Base-by-base conservation (phyloP, 1,139 yeast species). In the Zygoascus hellenicus region DNA sequence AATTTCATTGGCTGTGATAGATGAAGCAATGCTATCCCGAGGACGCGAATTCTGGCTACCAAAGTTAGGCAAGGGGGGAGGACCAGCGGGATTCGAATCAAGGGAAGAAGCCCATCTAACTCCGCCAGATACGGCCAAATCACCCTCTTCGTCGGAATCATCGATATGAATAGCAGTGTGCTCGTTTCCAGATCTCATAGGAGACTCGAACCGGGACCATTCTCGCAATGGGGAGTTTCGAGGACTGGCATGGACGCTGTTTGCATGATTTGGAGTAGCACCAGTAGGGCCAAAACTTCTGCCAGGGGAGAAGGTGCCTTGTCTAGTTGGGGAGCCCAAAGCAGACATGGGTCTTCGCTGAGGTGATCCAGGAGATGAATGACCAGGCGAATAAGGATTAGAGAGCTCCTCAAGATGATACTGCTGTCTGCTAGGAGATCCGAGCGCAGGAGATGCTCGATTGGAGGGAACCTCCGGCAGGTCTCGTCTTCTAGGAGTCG, bases 191-290 rank as follows among this genome's bases (percentile, higher is more conserved):
- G 40, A 22, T 22, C 55, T 48, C 14, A 54, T 54, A 10, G 64
- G 63, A 9, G 63, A 57, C 48, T 61, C 64, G 15, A 57, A 46
- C 1, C 64, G 54, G 15, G 63, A 58, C 61, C 64, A 60, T 33
- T 59, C 61, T 11, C 42, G 31, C 5, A 42, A 44, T n/a, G 62
- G 62, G 13, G 61, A 55, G 11, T 54, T 52, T 26, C 55, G 38
- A 2, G 58, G 55, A 17, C 55, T 49, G 2, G 57, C 58, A 43
- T 55, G 57, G 2, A 51, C 54, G 45, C 40, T 35, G 26, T 35
- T 35, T 11, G 29, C 49, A 38, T 47, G 49, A 41, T 34, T 45
- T 33, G 42, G 45, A 31, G 49, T 47, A 42, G 36, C 45, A n/a
- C 47, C 42, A 19, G 38, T 43, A 26, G 57, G 53, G 39, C 50